Evolutionary conservation across 352 stramenopile genomes (phyloP).

Genomic region (Phytophthora crassamura): DNA sequence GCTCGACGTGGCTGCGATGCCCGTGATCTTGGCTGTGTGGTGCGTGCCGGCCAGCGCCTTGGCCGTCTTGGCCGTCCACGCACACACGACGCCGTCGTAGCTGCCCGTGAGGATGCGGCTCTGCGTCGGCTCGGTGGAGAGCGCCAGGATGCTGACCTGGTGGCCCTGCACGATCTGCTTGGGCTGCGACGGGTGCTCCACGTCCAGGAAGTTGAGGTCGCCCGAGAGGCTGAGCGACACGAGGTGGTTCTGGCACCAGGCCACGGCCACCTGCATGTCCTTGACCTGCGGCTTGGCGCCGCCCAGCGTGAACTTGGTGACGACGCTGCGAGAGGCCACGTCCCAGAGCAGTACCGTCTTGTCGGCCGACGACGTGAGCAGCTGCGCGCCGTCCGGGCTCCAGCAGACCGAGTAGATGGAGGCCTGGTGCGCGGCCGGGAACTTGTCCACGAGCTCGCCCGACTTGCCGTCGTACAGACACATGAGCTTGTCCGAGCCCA

Average conservation of each 20-base stretch:
- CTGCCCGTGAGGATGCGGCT: constrained; percentile 92
- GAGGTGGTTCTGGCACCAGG: constrained; percentile 79
- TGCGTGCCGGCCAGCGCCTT: constrained; percentile 46
- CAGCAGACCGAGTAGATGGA: constrained; percentile 97
- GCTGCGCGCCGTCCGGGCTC: constrained; percentile 88
- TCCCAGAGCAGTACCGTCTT: constrained; percentile 96
- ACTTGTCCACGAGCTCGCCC: constrained; percentile 85
- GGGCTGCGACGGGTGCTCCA: constrained; percentile 66
- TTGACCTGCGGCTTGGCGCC: constrained; percentile 70
- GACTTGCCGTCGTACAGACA: constrained; percentile 95
- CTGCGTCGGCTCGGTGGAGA: constrained; percentile 79
- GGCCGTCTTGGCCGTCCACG: constrained; percentile 83
- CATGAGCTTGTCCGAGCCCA: constrained; percentile 96
- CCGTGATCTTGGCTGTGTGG: constrained; percentile 84
- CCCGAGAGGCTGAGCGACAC: constrained; percentile 86
- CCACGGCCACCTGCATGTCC: constrained; percentile 85
- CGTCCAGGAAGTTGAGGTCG: constrained; percentile 85
- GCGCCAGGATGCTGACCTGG: constrained; percentile 90
- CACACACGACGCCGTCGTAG: constrained; percentile 94
- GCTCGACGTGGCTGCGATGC: constrained; percentile 68
- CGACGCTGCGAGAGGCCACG: constrained; percentile 69
- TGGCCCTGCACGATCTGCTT: constrained; percentile 91
- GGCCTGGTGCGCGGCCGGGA: constrained; percentile 82
- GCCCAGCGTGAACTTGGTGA: constrained; percentile 84
- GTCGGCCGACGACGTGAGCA: constrained; percentile 96